Percentiles rank a stretch among this genome's conserved stretches.
phyloP scores from a whole-genome alignment of 1,284 basidiomycete species.

The Marasmius tenuissimus region DNA sequence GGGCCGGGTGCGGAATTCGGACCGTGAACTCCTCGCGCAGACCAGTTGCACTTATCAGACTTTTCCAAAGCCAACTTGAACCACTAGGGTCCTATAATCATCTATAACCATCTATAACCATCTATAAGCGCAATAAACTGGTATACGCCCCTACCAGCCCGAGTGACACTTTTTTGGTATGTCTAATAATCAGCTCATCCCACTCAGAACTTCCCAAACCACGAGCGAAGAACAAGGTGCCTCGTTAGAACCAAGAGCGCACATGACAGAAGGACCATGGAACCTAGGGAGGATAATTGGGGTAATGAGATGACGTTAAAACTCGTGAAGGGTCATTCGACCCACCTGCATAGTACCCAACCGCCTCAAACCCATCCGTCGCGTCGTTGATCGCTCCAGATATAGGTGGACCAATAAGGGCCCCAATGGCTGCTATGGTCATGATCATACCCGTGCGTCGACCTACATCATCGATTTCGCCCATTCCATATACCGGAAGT shows the following conservation, averaged over 20 bases:
- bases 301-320: too few species aligned
- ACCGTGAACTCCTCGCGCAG: too few species aligned
- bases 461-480: slow-evolving; percentile 57
- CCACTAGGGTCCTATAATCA: too few species aligned
- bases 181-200: too few species aligned
- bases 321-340: neutral
- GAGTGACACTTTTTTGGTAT: too few species aligned
- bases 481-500: slow-evolving; percentile 53
- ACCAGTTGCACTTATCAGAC: too few species aligned
- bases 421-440: slow-evolving; percentile 47
- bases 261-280: slow-evolving; percentile 28
- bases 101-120: too few species aligned
- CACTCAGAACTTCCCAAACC: slow-evolving; percentile 27
- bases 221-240: slow-evolving; percentile 24
- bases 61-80: too few species aligned
- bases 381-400: slow-evolving; percentile 52
- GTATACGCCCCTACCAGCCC: too few species aligned
- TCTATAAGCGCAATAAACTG: too few species aligned
- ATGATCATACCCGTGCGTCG: slow-evolving; percentile 58
- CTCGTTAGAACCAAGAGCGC: slow-evolving; percentile 27
- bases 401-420: slow-evolving; percentile 55
- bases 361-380: slow-evolving; percentile 42
- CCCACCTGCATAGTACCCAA: slow-evolving; percentile 56
- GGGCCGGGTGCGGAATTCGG: too few species aligned
- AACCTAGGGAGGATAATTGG: slow-evolving; percentile 18